Percentiles rank a stretch among this genome's conserved stretches.
Evolutionary conservation across 306 rosid species (phyloP).

Genomic region (Macrotyloma uniflorum): DNA sequence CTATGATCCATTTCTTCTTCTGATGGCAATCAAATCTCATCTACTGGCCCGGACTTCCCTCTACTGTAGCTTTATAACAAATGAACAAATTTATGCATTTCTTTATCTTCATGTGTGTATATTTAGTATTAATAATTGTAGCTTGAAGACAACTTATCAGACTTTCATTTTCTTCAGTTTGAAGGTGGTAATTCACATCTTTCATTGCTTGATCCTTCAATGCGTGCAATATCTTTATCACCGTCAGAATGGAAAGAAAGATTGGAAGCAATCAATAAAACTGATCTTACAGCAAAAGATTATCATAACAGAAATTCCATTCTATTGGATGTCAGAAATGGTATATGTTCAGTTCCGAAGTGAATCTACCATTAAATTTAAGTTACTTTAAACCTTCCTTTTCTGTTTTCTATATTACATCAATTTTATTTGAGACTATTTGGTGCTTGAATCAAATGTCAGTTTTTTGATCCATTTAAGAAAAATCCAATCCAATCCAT

Average conservation of each 20-base stretch:
- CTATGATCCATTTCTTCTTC: neutral
- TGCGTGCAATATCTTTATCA: conserved; percentile 72
- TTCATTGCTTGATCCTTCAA: conserved; percentile 81
- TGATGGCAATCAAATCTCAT: neutral
- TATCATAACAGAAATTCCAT: conserved; percentile 38
- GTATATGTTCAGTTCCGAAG: conserved; percentile 50
- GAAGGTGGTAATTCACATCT: conserved; percentile 79
- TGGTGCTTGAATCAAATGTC: conserved; percentile 11
- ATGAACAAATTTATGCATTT: conserved; percentile 16
- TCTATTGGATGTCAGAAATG: conserved; percentile 87
- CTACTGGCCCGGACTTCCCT: neutral
- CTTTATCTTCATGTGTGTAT: conserved; percentile 2
- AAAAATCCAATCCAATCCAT: too few species aligned
- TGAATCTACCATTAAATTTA: conserved; percentile 29
- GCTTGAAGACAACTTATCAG: conserved; percentile 22
- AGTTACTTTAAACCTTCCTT: neutral
- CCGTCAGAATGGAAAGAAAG: conserved; percentile 85
- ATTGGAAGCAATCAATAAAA: conserved; percentile 54
- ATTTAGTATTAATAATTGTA: conserved; percentile 23
- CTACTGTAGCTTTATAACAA: conserved; percentile 26
- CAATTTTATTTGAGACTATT: neutral
- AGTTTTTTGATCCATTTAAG: neutral
- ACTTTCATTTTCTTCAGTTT: conserved; percentile 52
- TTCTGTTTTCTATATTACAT: conserved; percentile 11
- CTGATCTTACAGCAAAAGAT: conserved; percentile 44